Percentiles rank a stretch among this genome's conserved stretches.
phyloP scores from a whole-genome alignment of 1,139 yeast species.

The Magnusiomyces suaveolens region DNA sequence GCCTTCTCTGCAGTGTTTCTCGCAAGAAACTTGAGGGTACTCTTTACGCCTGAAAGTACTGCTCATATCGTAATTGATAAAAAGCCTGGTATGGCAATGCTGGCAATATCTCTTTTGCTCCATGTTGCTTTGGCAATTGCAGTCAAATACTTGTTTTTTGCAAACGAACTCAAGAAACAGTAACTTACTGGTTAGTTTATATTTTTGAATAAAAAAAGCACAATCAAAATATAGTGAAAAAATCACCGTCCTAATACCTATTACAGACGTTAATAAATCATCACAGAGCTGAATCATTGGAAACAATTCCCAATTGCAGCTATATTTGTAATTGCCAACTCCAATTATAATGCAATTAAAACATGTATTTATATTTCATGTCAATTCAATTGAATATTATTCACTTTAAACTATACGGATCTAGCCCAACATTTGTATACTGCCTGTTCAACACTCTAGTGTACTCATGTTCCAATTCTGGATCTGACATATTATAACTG shows the following conservation, averaged over 20 bases:
- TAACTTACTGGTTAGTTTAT: background rate
- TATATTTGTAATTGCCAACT: background rate
- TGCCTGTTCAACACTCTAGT: background rate
- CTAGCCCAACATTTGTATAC: background rate
- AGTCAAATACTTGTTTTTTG: constrained; percentile 32
- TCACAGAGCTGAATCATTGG: too few species aligned
- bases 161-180: constrained; percentile 6
- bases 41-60: constrained; percentile 27
- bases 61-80: constrained; percentile 22
- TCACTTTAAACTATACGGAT: background rate
- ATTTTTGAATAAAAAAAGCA: background rate
- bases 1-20: constrained; percentile 32
- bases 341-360: background rate
- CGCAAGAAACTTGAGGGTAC: constrained; percentile 30
- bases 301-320: too few species aligned
- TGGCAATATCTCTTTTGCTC: constrained; percentile 28
- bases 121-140: constrained; percentile 34
- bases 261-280: background rate
- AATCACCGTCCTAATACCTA: background rate
- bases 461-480: background rate
- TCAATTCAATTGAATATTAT: background rate
- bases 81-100: constrained; percentile 27
- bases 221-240: background rate
- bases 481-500: background rate
- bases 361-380: too few species aligned